These are phyloP conservation scores for Ascochyta koolunga DNA, from an alignment of 2,329 filamentous ascomycete genomes.

Conservation along the genomic window DNA sequence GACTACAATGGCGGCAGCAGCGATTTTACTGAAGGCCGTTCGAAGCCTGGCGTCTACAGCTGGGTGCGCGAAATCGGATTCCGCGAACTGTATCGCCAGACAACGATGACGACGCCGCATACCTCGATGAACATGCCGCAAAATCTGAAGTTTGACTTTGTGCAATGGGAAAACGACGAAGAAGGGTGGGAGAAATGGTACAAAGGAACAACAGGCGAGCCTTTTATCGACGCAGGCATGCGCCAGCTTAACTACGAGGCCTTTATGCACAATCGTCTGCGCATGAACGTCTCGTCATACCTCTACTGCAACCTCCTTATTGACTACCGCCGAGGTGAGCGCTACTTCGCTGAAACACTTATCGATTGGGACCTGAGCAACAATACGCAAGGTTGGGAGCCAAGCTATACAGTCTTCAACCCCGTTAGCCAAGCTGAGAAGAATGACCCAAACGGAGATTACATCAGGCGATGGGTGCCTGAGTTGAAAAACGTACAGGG, in stretches of 20 bases:
- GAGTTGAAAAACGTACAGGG: constrained; percentile 50
- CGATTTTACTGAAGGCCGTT: constrained; percentile 51
- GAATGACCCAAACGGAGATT: constrained; percentile 48
- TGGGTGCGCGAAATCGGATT: constrained; percentile 61
- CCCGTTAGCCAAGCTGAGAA: constrained; percentile 48
- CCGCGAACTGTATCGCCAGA: constrained; percentile 58
- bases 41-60: constrained; percentile 46
- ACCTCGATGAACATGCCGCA: constrained; percentile 58
- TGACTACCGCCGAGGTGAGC: constrained; percentile 57
- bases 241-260: constrained; percentile 56
- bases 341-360: constrained; percentile 59
- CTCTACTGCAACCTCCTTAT: constrained; percentile 57
- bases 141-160: constrained; percentile 59
- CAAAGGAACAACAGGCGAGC: constrained; percentile 55
- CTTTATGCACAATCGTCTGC: constrained; percentile 60
- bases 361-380: constrained; percentile 57
- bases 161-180: constrained; percentile 58
- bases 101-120: constrained; percentile 54
- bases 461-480: constrained; percentile 48
- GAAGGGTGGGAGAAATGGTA: constrained; percentile 58
- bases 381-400: constrained; percentile 61
- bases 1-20: constrained; percentile 51
- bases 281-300: constrained; percentile 58
- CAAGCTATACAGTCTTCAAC: constrained; percentile 58
- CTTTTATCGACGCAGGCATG: constrained; percentile 60